Percentiles rank a stretch among this genome's conserved stretches.
These are phyloP conservation scores for Irineochytrium annulatum DNA, from an alignment of 192 early-diverging fungal species.

Conservation along the genomic window DNA sequence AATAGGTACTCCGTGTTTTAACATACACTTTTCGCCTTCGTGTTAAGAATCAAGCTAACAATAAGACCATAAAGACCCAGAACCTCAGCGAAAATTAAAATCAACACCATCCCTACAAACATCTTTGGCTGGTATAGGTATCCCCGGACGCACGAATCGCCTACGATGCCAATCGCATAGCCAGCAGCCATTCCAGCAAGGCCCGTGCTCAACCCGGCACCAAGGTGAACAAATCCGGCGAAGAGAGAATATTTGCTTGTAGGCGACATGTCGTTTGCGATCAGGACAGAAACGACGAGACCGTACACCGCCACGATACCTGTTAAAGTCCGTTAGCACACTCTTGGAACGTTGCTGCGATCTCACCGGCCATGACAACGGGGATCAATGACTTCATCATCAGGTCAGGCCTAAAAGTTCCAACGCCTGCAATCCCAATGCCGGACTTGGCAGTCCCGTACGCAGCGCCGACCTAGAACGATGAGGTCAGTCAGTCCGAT, in stretches of 20 bases:
- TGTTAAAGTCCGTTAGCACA: background rate
- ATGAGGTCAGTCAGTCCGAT: too few relatives aligned
- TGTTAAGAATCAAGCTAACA: slow-evolving; percentile 86
- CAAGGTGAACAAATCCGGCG: slow-evolving; percentile 88
- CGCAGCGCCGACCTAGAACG: slow-evolving; percentile 95
- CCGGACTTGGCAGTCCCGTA: slow-evolving; percentile 98
- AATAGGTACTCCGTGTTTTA: too few relatives aligned
- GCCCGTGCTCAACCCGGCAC: slow-evolving; percentile 88
- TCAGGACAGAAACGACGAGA: slow-evolving; percentile 90
- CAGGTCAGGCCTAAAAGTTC: slow-evolving; percentile 89
- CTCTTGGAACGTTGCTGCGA: background rate
- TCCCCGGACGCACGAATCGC: slow-evolving; percentile 90
- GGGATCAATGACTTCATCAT: slow-evolving; percentile 73
- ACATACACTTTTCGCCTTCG: slow-evolving; percentile 71
- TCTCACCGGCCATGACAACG: slow-evolving; percentile 78
- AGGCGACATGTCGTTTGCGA: slow-evolving; percentile 50
- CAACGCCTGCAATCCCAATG: slow-evolving; percentile 91
- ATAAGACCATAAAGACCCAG: slow-evolving; percentile 90
- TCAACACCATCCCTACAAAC: slow-evolving; percentile 91
- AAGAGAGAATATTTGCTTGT: slow-evolving; percentile 40
- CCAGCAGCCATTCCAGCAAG: slow-evolving; percentile 91
- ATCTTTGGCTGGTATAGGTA: slow-evolving; percentile 85
- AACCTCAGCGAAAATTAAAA: slow-evolving; percentile 99
- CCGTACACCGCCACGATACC: slow-evolving; percentile 99
- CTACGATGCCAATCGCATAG: slow-evolving; percentile 93